Percentiles rank a stretch among this genome's conserved stretches.
Conservation (phyloP, 1,284 basidiomycete genomes). For the Porodaedalea pini region DNA sequence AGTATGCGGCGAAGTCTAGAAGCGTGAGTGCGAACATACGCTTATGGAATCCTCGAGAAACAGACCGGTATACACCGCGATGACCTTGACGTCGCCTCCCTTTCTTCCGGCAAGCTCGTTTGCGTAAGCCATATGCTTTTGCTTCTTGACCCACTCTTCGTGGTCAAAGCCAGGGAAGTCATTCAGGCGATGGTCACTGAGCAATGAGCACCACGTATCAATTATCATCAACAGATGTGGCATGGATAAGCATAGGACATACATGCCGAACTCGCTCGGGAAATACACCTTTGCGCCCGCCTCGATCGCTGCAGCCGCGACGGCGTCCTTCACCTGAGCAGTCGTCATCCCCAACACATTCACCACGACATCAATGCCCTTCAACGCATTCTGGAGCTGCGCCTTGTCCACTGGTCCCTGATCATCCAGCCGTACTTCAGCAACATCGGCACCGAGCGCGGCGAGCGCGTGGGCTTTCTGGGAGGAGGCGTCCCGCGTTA, state of each 20-base stretch:
- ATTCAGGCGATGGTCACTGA: constrained; percentile 30
- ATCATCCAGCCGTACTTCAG: constrained; percentile 15
- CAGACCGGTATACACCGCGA: constrained; percentile 28
- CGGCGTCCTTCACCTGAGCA: constrained; percentile 19
- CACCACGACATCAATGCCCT: constrained; percentile 29
- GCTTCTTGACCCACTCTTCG: constrained; percentile 27
- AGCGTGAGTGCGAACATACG: constrained; percentile 20
- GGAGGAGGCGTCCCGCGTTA: constrained; percentile 27
- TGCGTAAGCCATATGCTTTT: constrained; percentile 23
- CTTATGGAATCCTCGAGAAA: constrained; percentile 27
- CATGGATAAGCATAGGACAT: constrained; percentile 7
- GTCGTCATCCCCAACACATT: constrained; percentile 24
- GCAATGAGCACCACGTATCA: not conserved
- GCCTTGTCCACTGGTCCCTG: constrained; percentile 16
- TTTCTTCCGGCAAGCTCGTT: constrained; percentile 25
- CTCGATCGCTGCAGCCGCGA: constrained; percentile 26
- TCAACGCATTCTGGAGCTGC: constrained; percentile 23
- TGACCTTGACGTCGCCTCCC: constrained; percentile 24
- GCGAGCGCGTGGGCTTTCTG: constrained; percentile 24
- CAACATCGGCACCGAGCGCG: constrained; percentile 27
- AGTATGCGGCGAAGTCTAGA: not conserved
- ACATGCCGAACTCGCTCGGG: constrained; percentile 32
- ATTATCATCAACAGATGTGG: not conserved
- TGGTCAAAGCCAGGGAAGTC: constrained; percentile 30
- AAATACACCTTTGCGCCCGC: constrained; percentile 30